Percentiles rank a stretch among this genome's conserved stretches.
Evolutionary conservation across 1,284 basidiomycete genomes (phyloP).

Genomic region (Singerocomus inundabilis): DNA sequence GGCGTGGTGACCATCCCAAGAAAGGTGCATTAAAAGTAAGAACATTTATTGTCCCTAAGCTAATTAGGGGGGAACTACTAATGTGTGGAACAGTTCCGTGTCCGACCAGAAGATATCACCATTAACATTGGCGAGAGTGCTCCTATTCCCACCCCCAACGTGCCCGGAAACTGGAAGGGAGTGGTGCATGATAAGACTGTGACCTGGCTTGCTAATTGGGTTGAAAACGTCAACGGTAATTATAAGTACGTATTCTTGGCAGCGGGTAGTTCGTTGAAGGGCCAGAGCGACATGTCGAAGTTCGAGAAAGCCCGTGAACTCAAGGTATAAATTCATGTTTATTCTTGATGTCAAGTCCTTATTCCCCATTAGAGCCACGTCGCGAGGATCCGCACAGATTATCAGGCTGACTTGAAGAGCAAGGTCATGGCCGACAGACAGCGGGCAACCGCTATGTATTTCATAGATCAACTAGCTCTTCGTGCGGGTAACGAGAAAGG

Average conservation of each 20-base stretch:
- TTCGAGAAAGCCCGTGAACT: slow-evolving; percentile 96
- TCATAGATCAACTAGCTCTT: slow-evolving; percentile 92
- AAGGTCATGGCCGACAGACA: slow-evolving; percentile 93
- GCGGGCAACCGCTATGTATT: slow-evolving; percentile 95
- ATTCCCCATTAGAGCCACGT: slow-evolving; percentile 69
- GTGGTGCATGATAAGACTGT: slow-evolving; percentile 91
- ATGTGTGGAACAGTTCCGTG: slow-evolving; percentile 59
- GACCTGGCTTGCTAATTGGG: slow-evolving; percentile 97
- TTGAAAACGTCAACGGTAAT: slow-evolving; percentile 90
- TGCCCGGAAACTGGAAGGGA: slow-evolving; percentile 84
- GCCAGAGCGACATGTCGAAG: slow-evolving; percentile 93
- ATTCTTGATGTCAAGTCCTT: slow-evolving; percentile 3
- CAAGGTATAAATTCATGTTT: slow-evolving; percentile 55
- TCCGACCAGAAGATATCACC: slow-evolving; percentile 90
- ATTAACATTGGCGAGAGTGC: slow-evolving; percentile 85
- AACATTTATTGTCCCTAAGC: slow-evolving; percentile 2
- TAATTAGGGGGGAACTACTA: slow-evolving; percentile 5
- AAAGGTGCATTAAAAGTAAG: slow-evolving; percentile 92
- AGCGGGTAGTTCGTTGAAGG: slow-evolving; percentile 91
- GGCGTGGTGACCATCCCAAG: slow-evolving; percentile 97
- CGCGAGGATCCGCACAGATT: slow-evolving; percentile 85
- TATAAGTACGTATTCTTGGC: slow-evolving; percentile 97
- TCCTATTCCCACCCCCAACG: slow-evolving; percentile 79
- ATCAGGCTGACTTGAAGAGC: slow-evolving; percentile 77
- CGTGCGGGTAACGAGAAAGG: slow-evolving; percentile 98